Evolutionary conservation across 2,329 filamentous ascomycete genomes (phyloP).

Genomic region (Zasmidium angulare): DNA sequence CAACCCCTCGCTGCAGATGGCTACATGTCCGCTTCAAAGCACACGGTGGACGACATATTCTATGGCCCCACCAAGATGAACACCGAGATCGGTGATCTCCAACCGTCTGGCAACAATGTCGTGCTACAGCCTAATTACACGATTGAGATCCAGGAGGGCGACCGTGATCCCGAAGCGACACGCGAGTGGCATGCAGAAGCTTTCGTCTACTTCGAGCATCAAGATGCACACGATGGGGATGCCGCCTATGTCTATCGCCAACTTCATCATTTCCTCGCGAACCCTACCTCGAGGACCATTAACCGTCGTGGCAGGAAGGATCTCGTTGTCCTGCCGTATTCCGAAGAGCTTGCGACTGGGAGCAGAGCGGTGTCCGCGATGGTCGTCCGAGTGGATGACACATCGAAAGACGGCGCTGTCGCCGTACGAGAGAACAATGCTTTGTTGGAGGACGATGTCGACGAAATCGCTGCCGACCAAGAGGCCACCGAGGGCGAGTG

Average conservation of each 20-base stretch:
- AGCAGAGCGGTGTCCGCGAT: constrained; percentile 31
- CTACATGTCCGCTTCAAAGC: constrained; percentile 21
- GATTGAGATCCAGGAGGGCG: background rate
- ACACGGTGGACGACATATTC: constrained; percentile 37
- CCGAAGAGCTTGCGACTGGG: constrained; percentile 14
- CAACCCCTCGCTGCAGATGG: background rate
- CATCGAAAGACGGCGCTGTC: constrained; percentile 12
- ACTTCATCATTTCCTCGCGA: constrained; percentile 28
- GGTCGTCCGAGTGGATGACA: constrained; percentile 25
- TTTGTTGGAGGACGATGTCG: constrained; percentile 17
- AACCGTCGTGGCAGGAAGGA: constrained; percentile 24
- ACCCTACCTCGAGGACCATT: constrained; percentile 15
- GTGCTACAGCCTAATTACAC: background rate
- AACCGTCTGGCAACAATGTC: constrained; percentile 11
- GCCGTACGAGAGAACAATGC: constrained; percentile 30
- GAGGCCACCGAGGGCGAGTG: constrained; percentile 21
- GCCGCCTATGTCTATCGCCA: constrained; percentile 30
- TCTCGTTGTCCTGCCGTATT: constrained; percentile 35
- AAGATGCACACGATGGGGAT: constrained; percentile 19
- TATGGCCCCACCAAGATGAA: constrained; percentile 32
- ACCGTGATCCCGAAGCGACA: constrained; percentile 12
- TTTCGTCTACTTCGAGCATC: constrained; percentile 22
- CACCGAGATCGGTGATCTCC: constrained; percentile 19
- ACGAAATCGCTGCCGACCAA: constrained; percentile 18
- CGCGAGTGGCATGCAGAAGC: background rate